Conservation (phyloP, 2,329 filamentous ascomycete species). For the Fusarium piperis region DNA sequence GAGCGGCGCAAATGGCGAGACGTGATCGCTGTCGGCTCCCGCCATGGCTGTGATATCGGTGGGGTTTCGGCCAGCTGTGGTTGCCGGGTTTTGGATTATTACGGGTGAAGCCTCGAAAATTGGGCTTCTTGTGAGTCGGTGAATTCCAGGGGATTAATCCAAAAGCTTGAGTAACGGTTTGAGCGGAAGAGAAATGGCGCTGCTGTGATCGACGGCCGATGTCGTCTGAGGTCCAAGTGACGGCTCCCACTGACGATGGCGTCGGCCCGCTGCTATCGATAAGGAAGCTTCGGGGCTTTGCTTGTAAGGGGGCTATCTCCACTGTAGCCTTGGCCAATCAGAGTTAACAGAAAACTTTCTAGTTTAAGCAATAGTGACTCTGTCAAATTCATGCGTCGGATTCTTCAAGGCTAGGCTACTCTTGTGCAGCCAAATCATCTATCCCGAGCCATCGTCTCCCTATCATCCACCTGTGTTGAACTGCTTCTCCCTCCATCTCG, state of each 20-base stretch:
- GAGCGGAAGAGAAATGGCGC: slow-evolving; percentile 11
- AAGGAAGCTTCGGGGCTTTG: slow-evolving; percentile 25
- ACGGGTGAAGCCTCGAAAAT: background rate
- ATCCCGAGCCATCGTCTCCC: background rate
- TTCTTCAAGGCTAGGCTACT: background rate
- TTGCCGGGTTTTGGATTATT: background rate
- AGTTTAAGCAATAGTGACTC: background rate
- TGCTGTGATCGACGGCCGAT: slow-evolving; percentile 18
- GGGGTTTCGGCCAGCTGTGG: background rate
- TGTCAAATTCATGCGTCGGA: background rate
- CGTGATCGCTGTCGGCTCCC: slow-evolving; percentile 48
- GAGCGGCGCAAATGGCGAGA: slow-evolving; percentile 63
- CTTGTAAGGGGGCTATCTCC: slow-evolving; percentile 28
- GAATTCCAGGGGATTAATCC: background rate
- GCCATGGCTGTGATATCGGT: slow-evolving; percentile 41
- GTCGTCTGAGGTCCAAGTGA: slow-evolving; percentile 35
- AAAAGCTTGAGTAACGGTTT: slow-evolving; percentile 7
- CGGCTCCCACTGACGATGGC: slow-evolving; percentile 23
- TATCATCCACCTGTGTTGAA: background rate
- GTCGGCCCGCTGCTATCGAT: slow-evolving; percentile 35
- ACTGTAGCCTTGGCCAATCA: background rate
- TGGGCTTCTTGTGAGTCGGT: background rate
- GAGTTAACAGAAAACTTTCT: background rate
- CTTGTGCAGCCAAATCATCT: background rate
- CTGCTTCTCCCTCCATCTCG: background rate